Conservation (phyloP, 2,329 filamentous ascomycete species). For the Celoporthe dispersa region DNA sequence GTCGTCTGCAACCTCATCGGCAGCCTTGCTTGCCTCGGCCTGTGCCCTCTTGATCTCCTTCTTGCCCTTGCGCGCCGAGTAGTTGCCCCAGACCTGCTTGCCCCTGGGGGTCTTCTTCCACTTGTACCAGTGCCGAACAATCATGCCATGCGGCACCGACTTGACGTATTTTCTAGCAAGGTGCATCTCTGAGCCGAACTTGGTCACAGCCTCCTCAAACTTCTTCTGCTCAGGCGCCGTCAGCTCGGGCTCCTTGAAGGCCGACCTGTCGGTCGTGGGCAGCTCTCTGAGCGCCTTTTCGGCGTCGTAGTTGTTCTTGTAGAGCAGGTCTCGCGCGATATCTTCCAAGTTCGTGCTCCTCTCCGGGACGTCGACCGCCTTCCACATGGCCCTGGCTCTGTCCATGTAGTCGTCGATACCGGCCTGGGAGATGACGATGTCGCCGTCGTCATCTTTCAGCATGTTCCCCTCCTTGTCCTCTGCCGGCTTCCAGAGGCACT, state of each 20-base stretch:
- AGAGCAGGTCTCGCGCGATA: slow-evolving; percentile 76
- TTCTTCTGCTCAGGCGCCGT: slow-evolving; percentile 80
- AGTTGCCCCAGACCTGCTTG: slow-evolving; percentile 87
- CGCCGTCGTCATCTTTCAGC: slow-evolving; percentile 25
- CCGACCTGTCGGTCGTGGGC: slow-evolving; percentile 67
- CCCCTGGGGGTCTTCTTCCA: slow-evolving; percentile 96
- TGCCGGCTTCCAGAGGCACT: slow-evolving; percentile 74
- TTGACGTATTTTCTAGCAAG: slow-evolving; percentile 85
- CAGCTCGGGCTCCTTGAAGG: slow-evolving; percentile 84
- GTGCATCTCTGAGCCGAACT: slow-evolving; percentile 89
- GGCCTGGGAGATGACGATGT: slow-evolving; percentile 42
- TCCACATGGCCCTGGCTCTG: slow-evolving; percentile 66
- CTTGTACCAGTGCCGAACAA: slow-evolving; percentile 93
- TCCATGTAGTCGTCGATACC: slow-evolving; percentile 76
- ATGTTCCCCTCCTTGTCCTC: slow-evolving; percentile 44
- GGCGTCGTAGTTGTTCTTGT: slow-evolving; percentile 71
- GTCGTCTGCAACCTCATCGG: slow-evolving; percentile 91
- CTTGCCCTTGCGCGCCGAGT: slow-evolving; percentile 84
- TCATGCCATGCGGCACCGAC: slow-evolving; percentile 75
- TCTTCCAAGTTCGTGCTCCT: slow-evolving; percentile 87
- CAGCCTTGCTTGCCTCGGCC: slow-evolving; percentile 73
- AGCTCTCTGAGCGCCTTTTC: slow-evolving; percentile 73
- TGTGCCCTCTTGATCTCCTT: slow-evolving; percentile 80
- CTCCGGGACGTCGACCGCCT: slow-evolving; percentile 70
- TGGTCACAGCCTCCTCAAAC: slow-evolving; percentile 89